Conservation (phyloP, 192 early-diverging fungal species). For the Mortierella antarctica region DNA sequence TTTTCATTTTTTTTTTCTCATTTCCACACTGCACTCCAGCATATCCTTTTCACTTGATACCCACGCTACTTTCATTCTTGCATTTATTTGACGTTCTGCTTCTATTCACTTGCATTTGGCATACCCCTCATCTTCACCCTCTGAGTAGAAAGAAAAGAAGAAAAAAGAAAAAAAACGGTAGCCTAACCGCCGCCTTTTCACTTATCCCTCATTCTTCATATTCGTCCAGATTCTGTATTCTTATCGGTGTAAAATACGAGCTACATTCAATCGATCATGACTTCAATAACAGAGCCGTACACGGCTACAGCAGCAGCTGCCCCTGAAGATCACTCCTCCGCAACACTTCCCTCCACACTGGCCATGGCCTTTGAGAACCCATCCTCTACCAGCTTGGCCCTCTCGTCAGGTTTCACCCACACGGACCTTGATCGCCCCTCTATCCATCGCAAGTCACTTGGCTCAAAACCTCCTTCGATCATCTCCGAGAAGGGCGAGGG, state of each 20-base stretch:
- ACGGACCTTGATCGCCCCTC: neutral
- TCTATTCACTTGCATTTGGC: neutral
- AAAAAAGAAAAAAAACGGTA: too few species aligned
- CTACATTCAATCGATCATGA: neutral
- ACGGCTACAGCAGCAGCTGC: neutral
- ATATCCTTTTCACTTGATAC: neutral
- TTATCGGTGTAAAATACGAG: neutral
- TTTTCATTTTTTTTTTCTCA: neutral
- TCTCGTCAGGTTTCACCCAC: constrained; percentile 6
- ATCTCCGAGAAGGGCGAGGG: constrained; percentile 2
- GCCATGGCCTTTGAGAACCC: constrained; percentile 36
- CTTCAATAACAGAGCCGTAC: constrained; percentile 6
- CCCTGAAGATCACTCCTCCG: neutral
- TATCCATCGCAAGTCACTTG: neutral
- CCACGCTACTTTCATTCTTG: neutral
- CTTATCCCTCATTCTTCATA: neutral
- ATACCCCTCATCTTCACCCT: neutral
- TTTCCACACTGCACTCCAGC: neutral
- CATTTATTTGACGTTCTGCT: neutral
- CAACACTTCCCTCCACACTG: constrained; percentile 13
- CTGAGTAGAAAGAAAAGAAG: too few species aligned
- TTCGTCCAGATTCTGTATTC: neutral
- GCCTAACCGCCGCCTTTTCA: neutral
- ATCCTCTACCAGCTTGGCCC: constrained; percentile 29
- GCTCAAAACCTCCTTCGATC: constrained; percentile 22